Evolutionary conservation across 164 flowering plant species (phyloP), one percentile per base, ranked within the genome.

Genomic region (Nelumbo lutea): DNA sequence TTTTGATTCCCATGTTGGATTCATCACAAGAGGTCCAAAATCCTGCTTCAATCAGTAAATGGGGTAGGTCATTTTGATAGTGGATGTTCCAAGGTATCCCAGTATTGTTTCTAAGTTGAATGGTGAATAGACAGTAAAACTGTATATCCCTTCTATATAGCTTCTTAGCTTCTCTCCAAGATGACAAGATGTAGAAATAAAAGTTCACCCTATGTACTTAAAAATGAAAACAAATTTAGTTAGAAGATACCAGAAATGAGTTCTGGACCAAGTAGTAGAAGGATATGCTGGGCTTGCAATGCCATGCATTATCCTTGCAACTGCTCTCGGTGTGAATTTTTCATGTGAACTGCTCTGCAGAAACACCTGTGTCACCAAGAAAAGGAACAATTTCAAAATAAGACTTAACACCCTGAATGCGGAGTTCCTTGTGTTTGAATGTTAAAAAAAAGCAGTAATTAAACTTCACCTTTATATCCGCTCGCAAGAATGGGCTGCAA

Each of bases 281-380:
- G 97, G 99, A 82, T 83, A 96, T 13, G 93, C 88, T 64, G 99
- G 99, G 76, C 99, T 96, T 50, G 79, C 75, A 55, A 93, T 82
- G 66, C 98, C 97, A 75, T 96, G 99, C 95, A 93, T 82, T 79
- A 93, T 91, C 83, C 96, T 93, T 59, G 99, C 97, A 52, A 91
- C 79, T 59, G 97, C 96, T 80, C 99, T 83, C 5, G 99, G 98
- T 38, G 92, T 96, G 80, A 96, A 88, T 81, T 93, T 93, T n/a
- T 70, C 82, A 27, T 91, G 88, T 39, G 87, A 77, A 73, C 91
- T 93, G 47, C 91, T 80, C 80, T 86, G 95, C 74, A 93, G 75
- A 78, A 96, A 91, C 41, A 95, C 98, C 97, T 94, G 62, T 64
- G 58, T 56, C 58, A 72, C 64, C 62, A 58, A 73, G 46, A 62